Percentiles rank a stretch among this genome's conserved stretches.
These are phyloP conservation scores for Vitis hybrid DNA, from an alignment of 177 flowering plant species.

Conservation along the genomic window DNA sequence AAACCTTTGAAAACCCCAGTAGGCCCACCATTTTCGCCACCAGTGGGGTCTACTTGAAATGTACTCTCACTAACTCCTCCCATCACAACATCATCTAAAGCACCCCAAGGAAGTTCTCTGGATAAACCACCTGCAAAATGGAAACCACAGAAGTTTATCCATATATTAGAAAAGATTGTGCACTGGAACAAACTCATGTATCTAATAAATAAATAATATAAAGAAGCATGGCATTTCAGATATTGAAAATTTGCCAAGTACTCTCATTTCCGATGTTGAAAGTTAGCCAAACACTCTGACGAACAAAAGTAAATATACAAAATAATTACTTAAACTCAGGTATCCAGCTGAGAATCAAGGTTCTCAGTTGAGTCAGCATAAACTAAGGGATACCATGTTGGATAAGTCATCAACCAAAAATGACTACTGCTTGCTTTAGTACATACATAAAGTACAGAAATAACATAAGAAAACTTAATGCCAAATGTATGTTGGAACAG, in stretches of 20 bases:
- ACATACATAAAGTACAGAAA: no score
- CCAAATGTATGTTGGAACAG: no score
- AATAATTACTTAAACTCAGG: neutral
- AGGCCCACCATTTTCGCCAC: constrained; percentile 82
- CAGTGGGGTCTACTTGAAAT: constrained; percentile 70
- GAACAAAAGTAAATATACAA: neutral
- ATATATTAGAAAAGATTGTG: neutral
- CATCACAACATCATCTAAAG: constrained; percentile 98
- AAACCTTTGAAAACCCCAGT: constrained; percentile 85
- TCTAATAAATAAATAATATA: neutral
- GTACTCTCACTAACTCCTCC: constrained; percentile 97
- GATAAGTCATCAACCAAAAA: no score
- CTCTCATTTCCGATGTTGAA: neutral
- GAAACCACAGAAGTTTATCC: neutral
- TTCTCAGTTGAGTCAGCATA: no score
- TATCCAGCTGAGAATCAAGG: neutral
- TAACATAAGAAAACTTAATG: no score
- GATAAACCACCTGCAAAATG: constrained; percentile 47
- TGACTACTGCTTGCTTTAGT: no score
- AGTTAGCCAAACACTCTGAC: neutral
- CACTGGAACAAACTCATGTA: neutral
- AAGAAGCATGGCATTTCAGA: neutral
- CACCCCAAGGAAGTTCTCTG: constrained; percentile 83
- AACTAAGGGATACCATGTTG: no score
- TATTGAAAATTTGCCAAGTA: neutral